Conservation (phyloP, 352 stramenopile genomes). For the Phytophthora sansomeana region DNA sequence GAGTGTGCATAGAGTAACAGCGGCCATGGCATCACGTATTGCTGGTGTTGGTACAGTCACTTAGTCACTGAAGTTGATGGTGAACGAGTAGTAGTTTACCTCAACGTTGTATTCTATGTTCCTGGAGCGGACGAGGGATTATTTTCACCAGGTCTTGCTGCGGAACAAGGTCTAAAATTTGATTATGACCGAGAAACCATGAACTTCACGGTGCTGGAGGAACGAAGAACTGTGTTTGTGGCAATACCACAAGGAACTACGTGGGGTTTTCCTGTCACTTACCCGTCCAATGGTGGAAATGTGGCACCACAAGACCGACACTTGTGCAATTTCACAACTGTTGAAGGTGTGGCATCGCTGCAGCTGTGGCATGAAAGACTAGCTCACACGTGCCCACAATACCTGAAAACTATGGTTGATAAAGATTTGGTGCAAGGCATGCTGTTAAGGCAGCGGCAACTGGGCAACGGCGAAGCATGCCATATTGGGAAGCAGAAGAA, state of each 20-base stretch:
- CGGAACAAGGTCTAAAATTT: too few relatives aligned
- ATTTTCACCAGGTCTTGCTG: too few relatives aligned
- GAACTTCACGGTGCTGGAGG: too few relatives aligned
- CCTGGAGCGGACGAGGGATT: not conserved
- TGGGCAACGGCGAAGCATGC: not conserved
- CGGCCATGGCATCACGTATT: not conserved
- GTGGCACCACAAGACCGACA: not conserved
- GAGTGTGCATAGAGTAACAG: constrained; percentile 1
- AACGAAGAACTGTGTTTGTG: not conserved
- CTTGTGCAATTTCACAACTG: not conserved
- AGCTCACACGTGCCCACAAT: not conserved
- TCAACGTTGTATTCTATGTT: constrained; percentile 1
- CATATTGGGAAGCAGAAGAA: constrained; percentile 9
- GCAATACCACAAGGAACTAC: not conserved
- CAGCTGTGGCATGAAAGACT: constrained; percentile 4
- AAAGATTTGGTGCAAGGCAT: not conserved
- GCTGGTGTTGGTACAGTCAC: constrained; percentile 2
- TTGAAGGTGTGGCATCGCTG: constrained; percentile 3
- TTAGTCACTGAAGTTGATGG: constrained; percentile 1
- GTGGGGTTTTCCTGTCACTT: not conserved
- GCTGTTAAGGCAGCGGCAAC: not conserved
- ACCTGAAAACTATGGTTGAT: constrained; percentile 9
- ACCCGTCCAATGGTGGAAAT: not conserved
- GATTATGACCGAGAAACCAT: too few relatives aligned
- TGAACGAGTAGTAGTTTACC: not conserved